Conservation (phyloP, 2,329 filamentous ascomycete species). For the Myrmaecium sp. region DNA sequence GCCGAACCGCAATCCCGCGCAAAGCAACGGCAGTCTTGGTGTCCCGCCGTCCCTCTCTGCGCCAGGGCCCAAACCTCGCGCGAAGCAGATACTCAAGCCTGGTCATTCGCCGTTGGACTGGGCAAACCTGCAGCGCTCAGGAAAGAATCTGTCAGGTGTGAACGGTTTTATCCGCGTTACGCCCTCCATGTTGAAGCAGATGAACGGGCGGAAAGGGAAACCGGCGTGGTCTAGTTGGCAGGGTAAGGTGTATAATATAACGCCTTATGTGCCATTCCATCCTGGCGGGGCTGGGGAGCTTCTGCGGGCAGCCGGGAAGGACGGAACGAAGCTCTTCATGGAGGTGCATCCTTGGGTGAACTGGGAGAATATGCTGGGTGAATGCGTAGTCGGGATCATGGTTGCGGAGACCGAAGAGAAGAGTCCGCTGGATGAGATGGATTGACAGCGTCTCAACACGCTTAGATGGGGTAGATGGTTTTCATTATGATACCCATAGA, state of each 20-base stretch:
- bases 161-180: conserved; percentile 53
- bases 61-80: conserved; percentile 25
- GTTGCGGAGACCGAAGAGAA: conserved; percentile 26
- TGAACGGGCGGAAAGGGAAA: conserved; percentile 67
- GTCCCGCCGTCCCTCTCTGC: conserved; percentile 10
- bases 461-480: no score
- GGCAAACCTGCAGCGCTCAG: conserved; percentile 70
- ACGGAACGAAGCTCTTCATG: conserved; percentile 45
- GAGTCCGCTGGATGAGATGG: conserved; percentile 42
- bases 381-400: conserved; percentile 44
- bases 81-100: conserved; percentile 67
- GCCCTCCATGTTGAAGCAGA: conserved; percentile 57
- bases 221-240: conserved; percentile 73
- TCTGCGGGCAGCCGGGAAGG: conserved; percentile 60
- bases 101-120: conserved; percentile 93
- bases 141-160: conserved; percentile 31
- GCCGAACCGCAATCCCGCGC: conserved; percentile 27
- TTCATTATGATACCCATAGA: no score
- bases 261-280: conserved; percentile 77
- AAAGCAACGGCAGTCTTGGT: conserved; percentile 24
- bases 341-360: conserved; percentile 53
- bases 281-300: conserved; percentile 71
- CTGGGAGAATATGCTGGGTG: conserved; percentile 47
- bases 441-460: no score
- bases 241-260: conserved; percentile 87